Conservation (phyloP, 2,329 filamentous ascomycete species). For the Pseudocercospora eumusae region DNA sequence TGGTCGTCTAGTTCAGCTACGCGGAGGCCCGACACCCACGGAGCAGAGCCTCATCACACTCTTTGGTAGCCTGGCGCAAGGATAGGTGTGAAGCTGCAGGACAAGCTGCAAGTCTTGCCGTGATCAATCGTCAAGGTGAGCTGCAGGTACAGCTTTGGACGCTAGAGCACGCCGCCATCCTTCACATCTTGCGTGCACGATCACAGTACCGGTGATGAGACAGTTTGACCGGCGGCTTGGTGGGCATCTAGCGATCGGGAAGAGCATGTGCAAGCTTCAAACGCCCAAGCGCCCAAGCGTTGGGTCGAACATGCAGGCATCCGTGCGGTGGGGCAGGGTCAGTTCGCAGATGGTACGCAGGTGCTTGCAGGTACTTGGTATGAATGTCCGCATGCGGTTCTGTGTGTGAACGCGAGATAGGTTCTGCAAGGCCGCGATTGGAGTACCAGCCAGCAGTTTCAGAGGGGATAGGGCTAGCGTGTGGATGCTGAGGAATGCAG, state of each 20-base stretch:
- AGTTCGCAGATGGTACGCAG: constrained; percentile 40
- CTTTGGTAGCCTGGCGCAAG: constrained; percentile 6
- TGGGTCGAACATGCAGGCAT: constrained; percentile 36
- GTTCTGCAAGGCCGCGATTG: constrained; percentile 22
- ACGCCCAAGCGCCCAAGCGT: constrained; percentile 31
- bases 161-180: constrained; percentile 23
- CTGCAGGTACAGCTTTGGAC: constrained; percentile 21
- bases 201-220: constrained; percentile 21
- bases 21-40: neutral
- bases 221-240: constrained; percentile 12
- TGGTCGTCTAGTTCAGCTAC: neutral
- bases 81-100: constrained; percentile 10
- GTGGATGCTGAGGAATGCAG: constrained; percentile 32
- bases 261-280: constrained; percentile 29
- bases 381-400: constrained; percentile 23
- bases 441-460: constrained; percentile 27
- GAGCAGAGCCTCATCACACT: constrained; percentile 8
- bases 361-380: constrained; percentile 29
- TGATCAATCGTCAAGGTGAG: constrained; percentile 10
- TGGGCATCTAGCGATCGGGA: constrained; percentile 20
- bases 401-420: constrained; percentile 17
- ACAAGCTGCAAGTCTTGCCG: constrained; percentile 23
- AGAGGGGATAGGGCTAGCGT: constrained; percentile 27
- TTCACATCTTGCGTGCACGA: constrained; percentile 22
- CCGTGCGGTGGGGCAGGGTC: constrained; percentile 35